Base-by-base conservation (phyloP, 1,284 basidiomycete species). In the Phlebopus sp. region DNA sequence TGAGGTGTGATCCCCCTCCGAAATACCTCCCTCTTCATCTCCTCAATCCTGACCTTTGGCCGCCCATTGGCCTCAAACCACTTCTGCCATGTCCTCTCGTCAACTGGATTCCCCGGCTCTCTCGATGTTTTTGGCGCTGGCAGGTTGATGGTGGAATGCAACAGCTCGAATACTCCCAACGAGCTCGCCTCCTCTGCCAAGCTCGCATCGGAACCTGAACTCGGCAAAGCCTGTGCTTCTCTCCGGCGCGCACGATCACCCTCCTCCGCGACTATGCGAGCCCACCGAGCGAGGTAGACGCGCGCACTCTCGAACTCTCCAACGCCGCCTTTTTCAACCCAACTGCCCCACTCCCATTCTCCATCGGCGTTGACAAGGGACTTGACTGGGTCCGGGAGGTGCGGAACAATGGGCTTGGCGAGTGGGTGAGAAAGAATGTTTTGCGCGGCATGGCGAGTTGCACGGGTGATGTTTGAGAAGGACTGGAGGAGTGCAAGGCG, bases 201-300 rank as follows among this genome's bases (percentile, higher is more conserved):
- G 41, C 74, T 73, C 6, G 64, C 58, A 6, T 71, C 66, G 8
- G 75, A 73, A 5, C 31, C 42, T 1, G 76, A 69, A 2, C 75
- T 66, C 2, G 81, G 78, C 7, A 88, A 59, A 0, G 76, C 73
- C 57, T 86, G 82, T 0, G 85, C 82, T 66, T 97, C 92, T 42
- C 80, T 77, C 52, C 83, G 73, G 29, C 93, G 77, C 7, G 92
- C 84, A 10, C 90, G 78, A 64, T 97, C 94, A 6, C 94, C 94
- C 64, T 97, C 94, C 68, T 97, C 94, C 1, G 94, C 96, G 0
- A 99, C 96, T 39, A 93, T 86, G 44, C 94, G 77, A 0, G 97
- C 96, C 97, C 97, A 99, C 25, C 92, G 81, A 1, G 97, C 97
- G 7, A 99, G 79, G 65, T 98, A 99, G 5, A 99, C 92, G 3